phyloP scores from a whole-genome alignment of 2,329 filamentous ascomycete genomes.

The Ascochyta rabiei region DNA sequence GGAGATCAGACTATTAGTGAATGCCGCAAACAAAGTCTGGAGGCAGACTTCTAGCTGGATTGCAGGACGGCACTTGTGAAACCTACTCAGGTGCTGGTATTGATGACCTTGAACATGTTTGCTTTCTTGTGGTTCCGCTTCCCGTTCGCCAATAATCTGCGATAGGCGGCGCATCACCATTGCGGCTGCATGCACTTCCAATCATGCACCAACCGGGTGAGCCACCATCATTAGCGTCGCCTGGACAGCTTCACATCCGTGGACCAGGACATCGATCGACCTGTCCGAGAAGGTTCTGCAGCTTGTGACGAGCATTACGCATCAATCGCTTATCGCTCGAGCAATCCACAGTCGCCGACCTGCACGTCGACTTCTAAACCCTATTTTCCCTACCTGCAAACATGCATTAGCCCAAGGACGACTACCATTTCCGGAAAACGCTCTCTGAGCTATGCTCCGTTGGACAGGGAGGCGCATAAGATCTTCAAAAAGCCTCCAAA shows the following conservation, averaged over 20 bases:
- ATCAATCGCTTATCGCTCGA: slow-evolving; percentile 8
- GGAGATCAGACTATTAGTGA: not conserved
- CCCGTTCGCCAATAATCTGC: slow-evolving; percentile 14
- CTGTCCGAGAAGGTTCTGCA: slow-evolving; percentile 14
- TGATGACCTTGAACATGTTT: not conserved
- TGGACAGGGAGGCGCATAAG: not conserved
- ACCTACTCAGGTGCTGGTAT: not conserved
- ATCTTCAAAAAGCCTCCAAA: slow-evolving; percentile 9
- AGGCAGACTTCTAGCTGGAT: not conserved
- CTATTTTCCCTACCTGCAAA: slow-evolving; percentile 7
- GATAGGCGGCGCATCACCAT: slow-evolving; percentile 11
- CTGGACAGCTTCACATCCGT: not conserved
- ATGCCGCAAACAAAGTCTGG: not conserved
- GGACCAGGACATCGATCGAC: slow-evolving; percentile 21
- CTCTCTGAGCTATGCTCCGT: slow-evolving; percentile 5
- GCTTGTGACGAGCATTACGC: slow-evolving; percentile 25
- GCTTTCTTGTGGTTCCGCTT: slow-evolving; percentile 3
- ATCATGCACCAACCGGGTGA: slow-evolving; percentile 2
- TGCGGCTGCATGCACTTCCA: slow-evolving; percentile 16
- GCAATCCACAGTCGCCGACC: slow-evolving; percentile 6
- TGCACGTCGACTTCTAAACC: slow-evolving; percentile 2
- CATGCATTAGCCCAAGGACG: slow-evolving; percentile 10
- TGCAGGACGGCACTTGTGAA: not conserved
- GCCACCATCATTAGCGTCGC: slow-evolving; percentile 1
- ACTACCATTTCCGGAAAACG: slow-evolving; percentile 7